Evolutionary conservation across 2,329 filamentous ascomycete genomes (phyloP).

Genomic region (Colletotrichum camelliae): DNA sequence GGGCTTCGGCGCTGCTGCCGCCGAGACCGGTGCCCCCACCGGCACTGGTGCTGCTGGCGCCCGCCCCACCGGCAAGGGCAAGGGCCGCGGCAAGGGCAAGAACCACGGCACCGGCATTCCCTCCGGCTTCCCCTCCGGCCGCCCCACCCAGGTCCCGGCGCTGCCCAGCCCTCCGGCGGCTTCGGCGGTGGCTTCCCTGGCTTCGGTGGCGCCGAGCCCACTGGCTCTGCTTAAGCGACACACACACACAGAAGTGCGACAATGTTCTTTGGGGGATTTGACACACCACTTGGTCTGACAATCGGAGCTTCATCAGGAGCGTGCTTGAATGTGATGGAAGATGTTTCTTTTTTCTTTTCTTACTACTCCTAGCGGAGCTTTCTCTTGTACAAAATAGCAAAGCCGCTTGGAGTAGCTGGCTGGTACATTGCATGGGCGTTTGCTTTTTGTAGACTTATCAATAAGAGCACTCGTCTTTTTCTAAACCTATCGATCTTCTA

Average conservation of each 20-base stretch:
- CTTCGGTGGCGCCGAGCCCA: conserved; percentile 4
- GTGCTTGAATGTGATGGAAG: conserved; percentile 10
- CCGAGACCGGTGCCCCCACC: not conserved
- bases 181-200: conserved; percentile 1
- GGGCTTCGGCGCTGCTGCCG: not conserved
- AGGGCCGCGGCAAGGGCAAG: conserved; percentile 3
- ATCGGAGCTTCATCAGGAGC: not conserved
- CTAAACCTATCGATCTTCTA: not conserved
- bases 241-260: not conserved
- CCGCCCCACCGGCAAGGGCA: conserved; percentile 5
- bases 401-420: conserved; percentile 16
- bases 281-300: not conserved
- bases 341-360: conserved; percentile 6
- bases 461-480: conserved; percentile 1
- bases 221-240: not conserved
- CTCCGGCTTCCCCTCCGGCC: conserved; percentile 9
- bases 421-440: conserved; percentile 11
- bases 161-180: conserved; percentile 10
- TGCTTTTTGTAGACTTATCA: not conserved
- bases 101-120: conserved; percentile 7
- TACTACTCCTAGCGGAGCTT: not conserved
- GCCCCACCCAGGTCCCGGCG: conserved; percentile 13
- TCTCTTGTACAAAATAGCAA: conserved; percentile 16
- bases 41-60: not conserved
- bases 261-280: not conserved